Evolutionary conservation across 2,329 filamentous ascomycete genomes (phyloP), one percentile per base, ranked within the genome.

Genomic region (Pseudocercospora macadamiae): DNA sequence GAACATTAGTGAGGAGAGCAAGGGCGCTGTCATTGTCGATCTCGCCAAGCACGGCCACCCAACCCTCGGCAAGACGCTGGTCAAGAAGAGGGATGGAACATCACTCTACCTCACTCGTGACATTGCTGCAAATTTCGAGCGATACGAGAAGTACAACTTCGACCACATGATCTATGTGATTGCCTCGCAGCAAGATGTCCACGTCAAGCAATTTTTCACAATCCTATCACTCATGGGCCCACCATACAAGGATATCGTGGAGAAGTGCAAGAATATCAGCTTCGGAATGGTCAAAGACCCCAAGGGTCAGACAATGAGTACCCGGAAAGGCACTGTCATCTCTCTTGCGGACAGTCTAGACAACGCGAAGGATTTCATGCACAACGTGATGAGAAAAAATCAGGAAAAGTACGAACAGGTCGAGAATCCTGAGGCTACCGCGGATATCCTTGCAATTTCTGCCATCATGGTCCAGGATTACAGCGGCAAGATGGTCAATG

Each of bases 391-490:
- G 95, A 86, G 81, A 76, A 89, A 89, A 79, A 97, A 97, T 75
- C 83, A 89, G 69, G 82, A 84, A 71, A 99, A 99, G 81, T 99
- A 97, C 76, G 79, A 86, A 57, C 92, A 97, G 76, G 88, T 99
- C 18, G 89, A 88, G 70, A 82, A 97, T 74, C 93, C 93, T 0
- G 87, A 86, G 55, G 83, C 85, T 55, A 89, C 88, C 8, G 92
- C 95, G 61, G 95, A 97, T 77, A 91, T 85, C 9, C 84, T 97
- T 2, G 95, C 93, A 64, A 97, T 97, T 73, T 93, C 89, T 64
- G 89, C 90, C 71, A 93, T 97, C 72, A 97, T 97, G 92, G 91
- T 96, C 18, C 93, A 97, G 77, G 95, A 97, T 72, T 96, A 97
- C 91, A 89, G 86, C 65, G 95, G 93, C 74, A 97, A 97, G 85